Base-by-base conservation (phyloP, 208 protist genomes). In the Trypanosoma theileri region DNA sequence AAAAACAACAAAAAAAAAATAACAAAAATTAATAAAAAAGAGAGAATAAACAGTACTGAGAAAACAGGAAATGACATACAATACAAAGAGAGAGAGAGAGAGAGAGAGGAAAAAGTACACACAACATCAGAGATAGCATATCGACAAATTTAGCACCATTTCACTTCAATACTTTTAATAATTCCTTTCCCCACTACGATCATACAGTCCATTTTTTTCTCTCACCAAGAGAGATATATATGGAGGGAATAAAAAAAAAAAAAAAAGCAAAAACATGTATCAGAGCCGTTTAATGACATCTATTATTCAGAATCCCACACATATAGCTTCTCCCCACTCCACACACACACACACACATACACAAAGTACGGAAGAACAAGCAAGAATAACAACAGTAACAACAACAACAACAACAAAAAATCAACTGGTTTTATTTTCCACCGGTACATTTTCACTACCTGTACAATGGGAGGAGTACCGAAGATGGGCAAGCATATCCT, bases 381-480 rank as follows among this genome's bases (percentile, higher is more conserved):
- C 26, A 45, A 52, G 52, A 17, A 28, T 4, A 64, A 42, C 16
- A 42, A 59, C 0, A 63, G 51, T 19, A 66, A 73, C n/a, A 73
- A 64, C 17, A 69, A 42, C 16, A 42, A 59, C 0, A 63, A 58
- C 12, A 66, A 73, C n/a, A 73, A 64, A 11, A 69, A 46, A 56
- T 52, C 22, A 64, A 26, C 26, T 8, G 53, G 6, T 57, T 19
- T 55, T 59, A 1, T 63, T 55, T 54, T 51, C 35, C 10, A 3
- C 55, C 12, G 1, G 7, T 65, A 41, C 12, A 2, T 35, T 65
- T 48, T n/a, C 55, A 46, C 45, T 57, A 19, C 35, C 58, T 44
- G 8, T 69, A 52, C 69, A 74, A 16, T 74, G 60, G 19, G 69
- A 68, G 16, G 69, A 74, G 42, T 69, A 74, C 14, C 19, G n/a